Base-by-base conservation (phyloP, 2,329 filamentous ascomycete species). In the Cercospora sp. region DNA sequence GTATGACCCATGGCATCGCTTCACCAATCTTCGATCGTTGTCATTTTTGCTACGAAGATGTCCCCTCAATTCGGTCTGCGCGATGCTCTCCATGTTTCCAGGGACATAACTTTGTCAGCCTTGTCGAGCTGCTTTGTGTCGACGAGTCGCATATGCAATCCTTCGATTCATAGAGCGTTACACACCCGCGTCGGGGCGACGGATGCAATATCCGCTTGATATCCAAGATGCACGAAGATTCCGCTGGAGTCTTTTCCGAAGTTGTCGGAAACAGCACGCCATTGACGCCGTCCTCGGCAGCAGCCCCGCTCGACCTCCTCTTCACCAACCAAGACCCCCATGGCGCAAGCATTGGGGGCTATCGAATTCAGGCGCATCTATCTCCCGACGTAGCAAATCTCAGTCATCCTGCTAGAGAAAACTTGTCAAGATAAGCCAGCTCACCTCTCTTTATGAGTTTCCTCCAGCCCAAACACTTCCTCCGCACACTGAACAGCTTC, bases 371-470 rank as follows among this genome's bases (percentile, higher is more conserved):
- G 65, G 65, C 65, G 63, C 55, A 63, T 57, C 63, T 57, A 66
- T 70, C 68, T 58, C 31, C 68, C 59, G 68, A 60, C 31, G 23
- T 63, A 59, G 23, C 42, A 65, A 65, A 48, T 64, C 45, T 67
- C 42, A 51, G 40, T 63, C 40, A 45, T n/a, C 42, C 48, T 55
- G 33, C 20, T 55, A 28, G 26, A 40, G 36, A 40, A 65, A 60
- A 36, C 18, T 28, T 59, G 48, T 48, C 55, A 58, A 57, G 53
- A 63, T 51, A 60, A 63, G 48, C 57, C 60, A 61, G 33, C 20
- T 26, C 58, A 61, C 31, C 26, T 60, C 60, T 64, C 60, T 60
- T 58, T 64, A 70, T 70, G 68, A 63, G 45, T 64, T 33, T 70
- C 55, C 20, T 61, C 60, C 42, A 57, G n/a, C 60, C 60, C 20